Percentiles rank a stretch among this genome's conserved stretches.
Conservation (phyloP, 345 rosid species). For the Balakata baccata region DNA sequence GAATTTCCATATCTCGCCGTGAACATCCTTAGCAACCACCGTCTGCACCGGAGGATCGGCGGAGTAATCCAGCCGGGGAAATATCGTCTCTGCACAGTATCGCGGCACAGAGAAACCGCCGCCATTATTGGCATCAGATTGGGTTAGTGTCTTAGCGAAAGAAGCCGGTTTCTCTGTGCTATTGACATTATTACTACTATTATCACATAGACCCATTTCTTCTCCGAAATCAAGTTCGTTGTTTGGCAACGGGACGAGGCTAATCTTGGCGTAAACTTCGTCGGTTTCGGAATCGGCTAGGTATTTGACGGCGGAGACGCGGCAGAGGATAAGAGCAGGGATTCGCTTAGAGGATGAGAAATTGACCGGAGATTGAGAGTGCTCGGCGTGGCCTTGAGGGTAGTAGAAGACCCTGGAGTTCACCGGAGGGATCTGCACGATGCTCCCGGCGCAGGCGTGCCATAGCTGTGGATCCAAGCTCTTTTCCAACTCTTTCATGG, state of each 20-base stretch:
- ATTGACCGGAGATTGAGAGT: constrained; percentile 20
- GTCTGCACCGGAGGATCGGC: constrained; percentile 84
- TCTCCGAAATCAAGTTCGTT: constrained; percentile 34
- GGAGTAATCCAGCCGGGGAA: constrained; percentile 30
- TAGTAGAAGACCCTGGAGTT: constrained; percentile 24
- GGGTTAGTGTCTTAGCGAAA: constrained; percentile 92
- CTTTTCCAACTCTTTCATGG: constrained; percentile 35
- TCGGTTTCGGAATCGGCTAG: constrained; percentile 27
- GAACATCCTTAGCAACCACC: constrained; percentile 30
- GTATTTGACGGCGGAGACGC: constrained; percentile 17
- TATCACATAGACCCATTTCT: constrained; percentile 3
- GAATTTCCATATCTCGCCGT: constrained; percentile 30
- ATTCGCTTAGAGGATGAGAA: constrained; percentile 15
- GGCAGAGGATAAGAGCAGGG: constrained; percentile 20
- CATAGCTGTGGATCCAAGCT: constrained; percentile 27
- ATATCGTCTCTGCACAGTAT: constrained; percentile 78
- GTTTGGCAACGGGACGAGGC: constrained; percentile 18
- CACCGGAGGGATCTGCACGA: constrained; percentile 30
- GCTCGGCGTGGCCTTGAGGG: constrained; percentile 36
- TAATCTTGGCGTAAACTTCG: constrained; percentile 26
- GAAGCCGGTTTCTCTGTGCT: constrained; percentile 52
- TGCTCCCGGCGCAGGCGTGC: constrained; percentile 34
- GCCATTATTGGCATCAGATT: constrained; percentile 96
- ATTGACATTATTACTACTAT: background rate
- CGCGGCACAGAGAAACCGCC: constrained; percentile 98